Evolutionary conservation across 176 grass and related monocot genomes (phyloP), one percentile per base, ranked within the genome.

Genomic region (Paspalum vaginatum): DNA sequence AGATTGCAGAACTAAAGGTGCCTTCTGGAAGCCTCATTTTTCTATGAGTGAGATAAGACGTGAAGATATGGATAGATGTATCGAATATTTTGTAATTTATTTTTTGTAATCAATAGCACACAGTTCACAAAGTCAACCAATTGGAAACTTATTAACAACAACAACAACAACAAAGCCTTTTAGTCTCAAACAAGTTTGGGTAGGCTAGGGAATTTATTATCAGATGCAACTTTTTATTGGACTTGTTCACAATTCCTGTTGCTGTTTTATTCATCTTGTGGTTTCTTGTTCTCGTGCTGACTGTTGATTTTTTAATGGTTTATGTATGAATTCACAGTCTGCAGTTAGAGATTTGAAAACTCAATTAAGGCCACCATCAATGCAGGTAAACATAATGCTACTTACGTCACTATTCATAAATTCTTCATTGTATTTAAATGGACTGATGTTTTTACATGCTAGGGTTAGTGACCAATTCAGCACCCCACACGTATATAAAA

Each of bases 1-100:
- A 96, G 88, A 99, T 99, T 61, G 82, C 97, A 41, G 97, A 95
- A 79, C 68, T 99, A 32, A 99, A 99, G 97, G 97, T 95, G 77
- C 41, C 25, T 10, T 20, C 43, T 10, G 8, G 67, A 13, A 43
- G 25, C 25, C 50, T 76, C 14, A 22, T 20, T 79, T 61, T 75
- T 5, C 54, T 70, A 48, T 32, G 21, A 17, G 18, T 32, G 21
- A 61, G 76, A 64, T 32, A 45, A 76, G 39, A 41, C 25, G 58
- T 83, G 44, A 51, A 21, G 65, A 65, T 72, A 40, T 57, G 9
- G 39, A 25, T 47, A 54, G 17, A 48, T 49, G 16, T 70, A 39
- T 41, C 11, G 12, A 42, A 67, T 48, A 50, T 76, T 71, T 63
- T 40, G 12, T 48, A 16, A 53, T 68, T 76, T 68, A 40, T n/a